Evolutionary conservation across 352 stramenopile genomes (phyloP).

Genomic region (Pythium folliculosum): DNA sequence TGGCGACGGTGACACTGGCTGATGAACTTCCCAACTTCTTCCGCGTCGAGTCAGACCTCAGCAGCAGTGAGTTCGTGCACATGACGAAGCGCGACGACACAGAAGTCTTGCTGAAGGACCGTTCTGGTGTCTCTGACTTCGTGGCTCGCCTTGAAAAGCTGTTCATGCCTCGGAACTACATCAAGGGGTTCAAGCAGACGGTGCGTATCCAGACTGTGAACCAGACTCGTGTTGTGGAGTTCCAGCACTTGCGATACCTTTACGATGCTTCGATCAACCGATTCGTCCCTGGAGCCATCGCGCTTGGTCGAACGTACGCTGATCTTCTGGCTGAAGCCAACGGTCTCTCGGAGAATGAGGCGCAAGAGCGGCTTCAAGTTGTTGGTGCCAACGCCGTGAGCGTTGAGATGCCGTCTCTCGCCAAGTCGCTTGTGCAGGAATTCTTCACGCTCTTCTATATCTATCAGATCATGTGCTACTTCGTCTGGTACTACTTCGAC

Average conservation of each 20-base stretch:
- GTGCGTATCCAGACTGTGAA: constrained; percentile 40
- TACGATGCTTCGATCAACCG: constrained; percentile 21
- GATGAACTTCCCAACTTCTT: constrained; percentile 67
- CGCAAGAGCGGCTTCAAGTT: constrained; percentile 36
- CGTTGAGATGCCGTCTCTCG: constrained; percentile 60
- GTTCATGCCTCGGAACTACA: constrained; percentile 37
- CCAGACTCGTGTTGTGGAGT: constrained; percentile 26
- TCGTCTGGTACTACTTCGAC: constrained; percentile 76
- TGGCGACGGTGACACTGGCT: constrained; percentile 43
- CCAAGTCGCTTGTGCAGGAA: constrained; percentile 56
- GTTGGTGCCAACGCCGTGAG: constrained; percentile 63
- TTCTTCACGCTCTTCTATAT: constrained; percentile 79
- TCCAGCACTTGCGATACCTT: constrained; percentile 34
- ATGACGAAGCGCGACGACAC: constrained; percentile 63
- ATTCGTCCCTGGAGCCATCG: constrained; percentile 33
- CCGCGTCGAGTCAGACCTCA: constrained; percentile 37
- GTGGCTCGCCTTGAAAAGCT: constrained; percentile 54
- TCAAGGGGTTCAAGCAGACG: constrained; percentile 54
- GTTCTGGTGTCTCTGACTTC: constrained; percentile 55
- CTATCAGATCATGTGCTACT: constrained; percentile 89
- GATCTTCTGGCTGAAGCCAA: constrained; percentile 47
- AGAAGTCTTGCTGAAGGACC: constrained; percentile 59
- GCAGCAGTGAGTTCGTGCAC: constrained; percentile 49
- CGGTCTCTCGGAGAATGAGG: constrained; percentile 46
- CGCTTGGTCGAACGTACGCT: constrained; percentile 46